phyloP scores from a whole-genome alignment of 2,329 filamentous ascomycete species.

The Hortaea werneckii region DNA sequence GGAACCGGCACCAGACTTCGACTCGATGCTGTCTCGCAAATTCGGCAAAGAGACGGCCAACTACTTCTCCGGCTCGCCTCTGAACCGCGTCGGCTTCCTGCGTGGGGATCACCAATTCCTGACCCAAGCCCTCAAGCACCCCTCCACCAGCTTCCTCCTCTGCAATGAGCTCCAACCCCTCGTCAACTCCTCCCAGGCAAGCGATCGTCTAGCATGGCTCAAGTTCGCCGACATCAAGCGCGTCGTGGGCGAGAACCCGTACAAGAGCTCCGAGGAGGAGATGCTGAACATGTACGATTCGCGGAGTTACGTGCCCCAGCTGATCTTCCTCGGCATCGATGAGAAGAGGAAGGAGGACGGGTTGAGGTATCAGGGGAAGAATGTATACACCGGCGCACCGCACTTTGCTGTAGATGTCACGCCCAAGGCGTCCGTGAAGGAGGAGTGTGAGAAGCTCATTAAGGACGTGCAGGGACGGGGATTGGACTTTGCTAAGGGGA shows the following conservation, averaged over 20 bases:
- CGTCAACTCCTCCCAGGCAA: constrained; percentile 33
- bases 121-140: constrained; percentile 54
- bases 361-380: constrained; percentile 53
- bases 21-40: constrained; percentile 63
- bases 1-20: constrained; percentile 45
- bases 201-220: constrained; percentile 54
- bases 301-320: constrained; percentile 51
- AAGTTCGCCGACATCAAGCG: constrained; percentile 57
- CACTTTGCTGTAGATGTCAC: constrained; percentile 89
- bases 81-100: constrained; percentile 73
- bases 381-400: constrained; percentile 63
- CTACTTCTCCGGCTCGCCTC: constrained; percentile 67
- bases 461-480: constrained; percentile 51
- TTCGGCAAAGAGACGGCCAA: constrained; percentile 74
- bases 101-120: constrained; percentile 63
- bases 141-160: constrained; percentile 61
- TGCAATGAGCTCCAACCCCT: constrained; percentile 72
- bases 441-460: constrained; percentile 53
- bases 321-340: constrained; percentile 79
- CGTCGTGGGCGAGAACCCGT: constrained; percentile 63
- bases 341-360: constrained; percentile 44
- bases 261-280: constrained; percentile 61
- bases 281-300: constrained; percentile 66
- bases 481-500: constrained; percentile 55
- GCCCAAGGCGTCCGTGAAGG: constrained; percentile 49